Percentiles rank a stretch among this genome's conserved stretches.
phyloP scores from a whole-genome alignment of 192 early-diverging fungal genomes.

The Endogone sp. region DNA sequence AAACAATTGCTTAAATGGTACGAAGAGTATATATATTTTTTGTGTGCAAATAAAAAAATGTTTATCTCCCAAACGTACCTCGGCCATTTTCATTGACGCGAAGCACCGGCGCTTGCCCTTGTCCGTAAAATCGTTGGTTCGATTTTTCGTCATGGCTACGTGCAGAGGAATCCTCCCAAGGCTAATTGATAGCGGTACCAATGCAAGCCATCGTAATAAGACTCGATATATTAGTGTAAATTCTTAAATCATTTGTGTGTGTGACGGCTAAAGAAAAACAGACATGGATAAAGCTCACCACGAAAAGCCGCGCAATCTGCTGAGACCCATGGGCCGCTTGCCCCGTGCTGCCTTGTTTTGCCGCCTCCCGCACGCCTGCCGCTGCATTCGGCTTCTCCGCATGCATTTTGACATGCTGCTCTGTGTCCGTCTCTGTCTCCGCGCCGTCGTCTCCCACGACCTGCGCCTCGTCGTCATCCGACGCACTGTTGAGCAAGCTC shows the following conservation, averaged over 20 bases:
- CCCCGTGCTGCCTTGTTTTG: neutral
- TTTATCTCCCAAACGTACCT: neutral
- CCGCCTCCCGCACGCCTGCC: too few species aligned
- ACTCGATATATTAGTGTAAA: too few species aligned
- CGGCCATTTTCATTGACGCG: neutral
- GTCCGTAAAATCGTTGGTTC: too few species aligned
- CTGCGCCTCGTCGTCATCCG: neutral
- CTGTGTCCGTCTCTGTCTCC: constrained; percentile 23
- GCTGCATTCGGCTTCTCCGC: constrained; percentile 5
- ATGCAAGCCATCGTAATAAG: neutral
- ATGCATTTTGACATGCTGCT: constrained; percentile 9
- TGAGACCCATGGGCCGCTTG: neutral
- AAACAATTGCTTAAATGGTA: neutral
- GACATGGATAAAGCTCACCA: neutral
- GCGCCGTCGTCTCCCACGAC: constrained; percentile 9
- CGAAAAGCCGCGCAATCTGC: neutral
- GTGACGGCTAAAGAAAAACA: neutral
- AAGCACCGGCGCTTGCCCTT: neutral
- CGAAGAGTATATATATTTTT: neutral
- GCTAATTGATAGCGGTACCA: neutral
- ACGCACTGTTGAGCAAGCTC: constrained; percentile 14
- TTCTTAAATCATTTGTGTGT: too few species aligned
- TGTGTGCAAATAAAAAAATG: neutral
- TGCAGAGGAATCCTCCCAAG: too few species aligned
- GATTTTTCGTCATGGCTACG: too few species aligned